Percentiles rank a stretch among this genome's conserved stretches.
phyloP scores from a whole-genome alignment of 1,284 basidiomycete genomes.

The Trametes pubescens region DNA sequence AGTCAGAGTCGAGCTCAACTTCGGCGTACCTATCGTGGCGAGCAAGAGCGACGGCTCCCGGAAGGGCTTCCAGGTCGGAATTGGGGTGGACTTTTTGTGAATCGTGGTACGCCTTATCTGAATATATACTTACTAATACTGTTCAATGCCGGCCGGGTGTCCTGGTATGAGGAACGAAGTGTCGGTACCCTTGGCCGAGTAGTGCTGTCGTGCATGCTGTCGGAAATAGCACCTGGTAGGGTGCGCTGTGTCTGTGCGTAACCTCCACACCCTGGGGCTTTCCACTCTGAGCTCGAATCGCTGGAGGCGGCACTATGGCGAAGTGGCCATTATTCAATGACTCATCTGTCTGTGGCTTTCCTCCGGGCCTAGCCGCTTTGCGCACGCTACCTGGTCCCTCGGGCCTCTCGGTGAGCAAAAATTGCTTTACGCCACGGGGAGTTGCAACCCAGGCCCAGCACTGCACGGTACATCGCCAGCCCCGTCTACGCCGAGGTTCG shows the following conservation, averaged over 20 bases:
- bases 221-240: too few species aligned
- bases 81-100: slow-evolving; percentile 89
- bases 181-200: neutral
- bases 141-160: neutral
- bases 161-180: neutral
- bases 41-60: slow-evolving; percentile 80
- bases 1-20: slow-evolving; percentile 89
- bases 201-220: neutral
- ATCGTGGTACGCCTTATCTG: slow-evolving; percentile 24
- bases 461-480: neutral
- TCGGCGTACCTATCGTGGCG: slow-evolving; percentile 88
- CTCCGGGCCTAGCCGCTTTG: neutral
- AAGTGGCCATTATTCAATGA: slow-evolving; percentile 15
- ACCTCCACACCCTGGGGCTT: too few species aligned
- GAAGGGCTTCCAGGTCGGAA: slow-evolving; percentile 90
- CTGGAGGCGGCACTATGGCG: slow-evolving; percentile 2
- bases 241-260: neutral
- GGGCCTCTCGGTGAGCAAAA: too few species aligned
- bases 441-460: neutral
- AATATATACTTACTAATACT: slow-evolving; percentile 27
- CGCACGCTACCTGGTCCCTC: too few species aligned
- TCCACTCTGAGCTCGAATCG: too few species aligned
- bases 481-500: neutral
- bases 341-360: neutral
- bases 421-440: too few species aligned